Conservation (phyloP, 495 filamentous ascomycete species). For the Penicillium manginii region DNA sequence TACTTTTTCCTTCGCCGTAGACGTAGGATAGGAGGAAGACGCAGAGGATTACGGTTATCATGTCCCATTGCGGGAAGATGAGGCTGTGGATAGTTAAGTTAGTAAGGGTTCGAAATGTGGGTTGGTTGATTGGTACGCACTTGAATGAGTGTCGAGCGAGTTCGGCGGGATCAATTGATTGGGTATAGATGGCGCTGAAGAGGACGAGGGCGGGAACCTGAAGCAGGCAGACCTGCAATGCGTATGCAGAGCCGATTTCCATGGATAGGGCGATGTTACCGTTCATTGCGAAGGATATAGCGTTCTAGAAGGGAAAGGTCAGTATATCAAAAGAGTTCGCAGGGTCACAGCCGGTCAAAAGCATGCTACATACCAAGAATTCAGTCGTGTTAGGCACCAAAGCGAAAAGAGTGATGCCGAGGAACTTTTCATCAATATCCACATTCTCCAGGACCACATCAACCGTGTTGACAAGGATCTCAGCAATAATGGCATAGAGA, state of each 20-base stretch:
- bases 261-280: conserved; percentile 99
- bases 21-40: conserved; percentile 97
- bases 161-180: conserved; percentile 56
- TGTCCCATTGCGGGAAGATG: conserved; percentile 99
- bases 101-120: conserved; percentile 5
- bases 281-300: conserved; percentile 99
- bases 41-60: conserved; percentile 96
- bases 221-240: conserved; percentile 94
- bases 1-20: conserved; percentile 92
- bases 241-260: conserved; percentile 98
- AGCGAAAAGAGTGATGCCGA: conserved; percentile 96
- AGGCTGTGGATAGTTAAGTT: conserved; percentile 54
- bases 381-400: conserved; percentile 98
- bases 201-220: conserved; percentile 93
- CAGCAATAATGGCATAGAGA: conserved; percentile 92
- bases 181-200: conserved; percentile 72
- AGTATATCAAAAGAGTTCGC: not conserved
- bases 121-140: conserved; percentile 41
- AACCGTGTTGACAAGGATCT: conserved; percentile 95
- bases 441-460: conserved; percentile 89
- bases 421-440: conserved; percentile 95
- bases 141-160: conserved; percentile 79
- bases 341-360: not conserved
- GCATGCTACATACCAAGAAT: conserved; percentile 73
- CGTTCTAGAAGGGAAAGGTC: conserved; percentile 62